These are phyloP conservation scores for Wakefieldia striispora DNA, from an alignment of 768 basidiomycete species.

Conservation along the genomic window DNA sequence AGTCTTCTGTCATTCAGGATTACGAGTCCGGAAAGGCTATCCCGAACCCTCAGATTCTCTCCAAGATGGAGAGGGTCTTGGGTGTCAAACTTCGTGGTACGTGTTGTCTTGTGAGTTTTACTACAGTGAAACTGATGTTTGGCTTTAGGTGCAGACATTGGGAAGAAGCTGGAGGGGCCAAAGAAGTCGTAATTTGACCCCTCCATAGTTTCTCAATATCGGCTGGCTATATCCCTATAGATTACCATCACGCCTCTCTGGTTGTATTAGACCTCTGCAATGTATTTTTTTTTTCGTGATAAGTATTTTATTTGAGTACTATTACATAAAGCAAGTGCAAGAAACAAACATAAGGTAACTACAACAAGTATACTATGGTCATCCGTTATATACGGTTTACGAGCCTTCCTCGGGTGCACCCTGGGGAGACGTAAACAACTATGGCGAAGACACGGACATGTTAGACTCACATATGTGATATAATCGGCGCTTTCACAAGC, in stretches of 20 bases:
- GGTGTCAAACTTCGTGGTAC: conserved; percentile 87
- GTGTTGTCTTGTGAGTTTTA: conserved; percentile 20
- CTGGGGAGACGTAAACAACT: conserved; percentile 15
- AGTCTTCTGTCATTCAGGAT: conserved; percentile 82
- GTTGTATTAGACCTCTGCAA: conserved; percentile 25
- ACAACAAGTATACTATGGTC: not conserved
- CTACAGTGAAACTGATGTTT: conserved; percentile 2
- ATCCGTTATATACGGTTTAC: conserved; percentile 6
- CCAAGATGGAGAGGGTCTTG: conserved; percentile 83
- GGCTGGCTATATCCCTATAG: conserved; percentile 23
- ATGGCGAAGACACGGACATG: not conserved
- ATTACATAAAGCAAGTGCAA: conserved; percentile 2
- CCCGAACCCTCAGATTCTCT: conserved; percentile 82
- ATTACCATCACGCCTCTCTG: conserved; percentile 17
- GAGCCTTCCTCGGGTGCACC: conserved; percentile 36
- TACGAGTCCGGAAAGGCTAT: conserved; percentile 88
- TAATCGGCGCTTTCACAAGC: conserved; percentile 96
- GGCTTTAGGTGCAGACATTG: conserved; percentile 68
- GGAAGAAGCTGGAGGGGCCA: conserved; percentile 78
- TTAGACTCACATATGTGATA: conserved; percentile 70
- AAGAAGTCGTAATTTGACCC: conserved; percentile 62
- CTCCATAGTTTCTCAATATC: conserved; percentile 34
- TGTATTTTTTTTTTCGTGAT: conserved; percentile 19
- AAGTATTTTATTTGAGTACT: conserved; percentile 3
- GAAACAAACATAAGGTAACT: not conserved